Percentiles rank a stretch among this genome's conserved stretches.
These are phyloP conservation scores for Emiliania huxleyi DNA, from an alignment of 78 protist species.

Conservation along the genomic window DNA sequence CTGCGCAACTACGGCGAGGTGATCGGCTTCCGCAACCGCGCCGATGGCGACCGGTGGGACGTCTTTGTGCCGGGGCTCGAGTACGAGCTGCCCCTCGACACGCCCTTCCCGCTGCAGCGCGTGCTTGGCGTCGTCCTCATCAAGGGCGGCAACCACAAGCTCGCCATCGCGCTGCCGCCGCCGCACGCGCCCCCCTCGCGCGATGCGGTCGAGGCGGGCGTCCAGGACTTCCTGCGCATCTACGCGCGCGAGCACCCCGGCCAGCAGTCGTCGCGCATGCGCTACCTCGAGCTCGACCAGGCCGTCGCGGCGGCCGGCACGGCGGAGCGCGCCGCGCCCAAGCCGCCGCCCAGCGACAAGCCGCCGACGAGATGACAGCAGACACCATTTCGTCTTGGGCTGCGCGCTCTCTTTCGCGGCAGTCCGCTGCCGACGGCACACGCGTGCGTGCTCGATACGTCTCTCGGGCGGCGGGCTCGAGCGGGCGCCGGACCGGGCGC, in stretches of 20 bases:
- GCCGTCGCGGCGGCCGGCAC: too few species aligned
- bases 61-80: background rate
- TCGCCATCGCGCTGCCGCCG: background rate
- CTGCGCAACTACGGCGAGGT: background rate
- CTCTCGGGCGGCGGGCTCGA: too few species aligned
- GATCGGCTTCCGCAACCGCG: background rate
- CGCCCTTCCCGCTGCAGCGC: background rate
- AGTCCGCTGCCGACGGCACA: too few species aligned
- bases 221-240: background rate
- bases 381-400: too few species aligned
- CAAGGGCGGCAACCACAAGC: constrained; percentile 32
- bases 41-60: constrained; percentile 9
- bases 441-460: too few species aligned
- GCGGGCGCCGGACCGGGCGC: too few species aligned
- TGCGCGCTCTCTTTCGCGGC: too few species aligned
- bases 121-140: background rate
- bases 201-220: background rate
- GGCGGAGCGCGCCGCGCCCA: too few species aligned
- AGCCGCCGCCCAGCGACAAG: too few species aligned
- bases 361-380: too few species aligned
- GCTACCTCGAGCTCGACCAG: background rate
- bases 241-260: background rate
- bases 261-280: background rate
- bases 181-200: background rate
- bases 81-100: background rate